Percentiles rank a stretch among this genome's conserved stretches.
Evolutionary conservation across 169 alveolate genomes (phyloP).

Genomic region (Theileria equi): DNA sequence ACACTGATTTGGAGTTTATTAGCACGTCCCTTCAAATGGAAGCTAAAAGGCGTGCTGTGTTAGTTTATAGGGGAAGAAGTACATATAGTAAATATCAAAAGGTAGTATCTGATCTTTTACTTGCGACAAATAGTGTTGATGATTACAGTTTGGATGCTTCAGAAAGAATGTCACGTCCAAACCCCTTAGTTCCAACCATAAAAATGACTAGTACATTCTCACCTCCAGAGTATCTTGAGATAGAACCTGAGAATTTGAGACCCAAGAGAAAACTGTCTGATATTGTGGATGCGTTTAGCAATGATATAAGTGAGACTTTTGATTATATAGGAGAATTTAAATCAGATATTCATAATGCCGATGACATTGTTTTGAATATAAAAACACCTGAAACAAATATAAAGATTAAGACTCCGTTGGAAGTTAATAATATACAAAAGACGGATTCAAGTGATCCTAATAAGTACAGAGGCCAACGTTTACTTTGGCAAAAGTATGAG

Average conservation of each 20-base stretch:
- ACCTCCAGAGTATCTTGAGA: not conserved
- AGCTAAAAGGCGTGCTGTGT: not conserved
- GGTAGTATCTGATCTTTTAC: not conserved
- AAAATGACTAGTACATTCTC: no score
- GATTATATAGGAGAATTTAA: not conserved
- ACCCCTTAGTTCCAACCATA: not conserved
- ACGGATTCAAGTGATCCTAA: not conserved
- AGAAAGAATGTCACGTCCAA: not conserved
- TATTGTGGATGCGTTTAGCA: not conserved
- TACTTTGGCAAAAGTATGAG: conserved; percentile 57
- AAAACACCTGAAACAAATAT: not conserved
- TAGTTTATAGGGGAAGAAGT: not conserved
- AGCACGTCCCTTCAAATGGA: conserved; percentile 3
- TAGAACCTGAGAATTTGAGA: not conserved
- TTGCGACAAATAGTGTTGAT: not conserved
- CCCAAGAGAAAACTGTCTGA: not conserved
- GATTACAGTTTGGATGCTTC: not conserved
- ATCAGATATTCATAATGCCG: not conserved
- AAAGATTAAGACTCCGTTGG: no score
- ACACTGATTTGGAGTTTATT: conserved; percentile 7
- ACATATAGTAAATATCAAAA: not conserved
- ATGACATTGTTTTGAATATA: not conserved
- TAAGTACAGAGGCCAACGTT: conserved; percentile 36
- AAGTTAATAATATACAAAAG: conserved; percentile 2
- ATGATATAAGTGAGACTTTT: not conserved